phyloP scores from a whole-genome alignment of 305 asterid species.

The Fraxinus baroniana region DNA sequence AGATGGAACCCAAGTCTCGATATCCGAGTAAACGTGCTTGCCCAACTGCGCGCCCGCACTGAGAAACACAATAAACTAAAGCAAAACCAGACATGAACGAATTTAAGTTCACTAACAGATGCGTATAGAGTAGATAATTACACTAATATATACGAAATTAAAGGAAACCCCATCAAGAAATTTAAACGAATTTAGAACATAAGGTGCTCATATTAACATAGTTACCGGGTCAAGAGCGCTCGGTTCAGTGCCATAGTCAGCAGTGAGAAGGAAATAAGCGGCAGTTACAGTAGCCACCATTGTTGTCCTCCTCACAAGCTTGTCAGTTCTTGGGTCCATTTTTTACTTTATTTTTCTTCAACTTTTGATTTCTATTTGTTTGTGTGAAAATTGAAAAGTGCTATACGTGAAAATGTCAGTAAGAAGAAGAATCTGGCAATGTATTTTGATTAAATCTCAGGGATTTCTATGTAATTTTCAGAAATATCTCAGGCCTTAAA shows the following conservation, averaged over 20 bases:
- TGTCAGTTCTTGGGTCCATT: slow-evolving; percentile 66
- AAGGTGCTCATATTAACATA: background rate
- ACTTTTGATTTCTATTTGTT: background rate
- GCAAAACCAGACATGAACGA: background rate
- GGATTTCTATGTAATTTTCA: background rate
- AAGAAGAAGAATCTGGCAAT: background rate
- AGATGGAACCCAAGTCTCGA: background rate
- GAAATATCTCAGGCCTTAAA: background rate
- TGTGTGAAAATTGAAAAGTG: background rate
- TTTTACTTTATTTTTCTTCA: background rate
- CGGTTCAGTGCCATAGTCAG: slow-evolving; percentile 78
- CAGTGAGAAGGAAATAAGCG: slow-evolving; percentile 77
- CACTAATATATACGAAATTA: background rate
- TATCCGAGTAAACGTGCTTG: background rate
- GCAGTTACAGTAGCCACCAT: slow-evolving; percentile 76
- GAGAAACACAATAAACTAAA: background rate
- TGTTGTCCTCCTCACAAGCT: slow-evolving; percentile 67
- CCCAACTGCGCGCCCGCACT: background rate
- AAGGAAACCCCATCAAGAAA: background rate
- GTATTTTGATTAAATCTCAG: background rate
- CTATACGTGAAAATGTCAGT: background rate
- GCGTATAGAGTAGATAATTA: background rate
- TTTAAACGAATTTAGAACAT: background rate
- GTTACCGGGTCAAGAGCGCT: slow-evolving; percentile 74
- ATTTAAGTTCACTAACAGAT: background rate